Evolutionary conservation across 116 monocot species (phyloP).

Genomic region (Zostera marina): DNA sequence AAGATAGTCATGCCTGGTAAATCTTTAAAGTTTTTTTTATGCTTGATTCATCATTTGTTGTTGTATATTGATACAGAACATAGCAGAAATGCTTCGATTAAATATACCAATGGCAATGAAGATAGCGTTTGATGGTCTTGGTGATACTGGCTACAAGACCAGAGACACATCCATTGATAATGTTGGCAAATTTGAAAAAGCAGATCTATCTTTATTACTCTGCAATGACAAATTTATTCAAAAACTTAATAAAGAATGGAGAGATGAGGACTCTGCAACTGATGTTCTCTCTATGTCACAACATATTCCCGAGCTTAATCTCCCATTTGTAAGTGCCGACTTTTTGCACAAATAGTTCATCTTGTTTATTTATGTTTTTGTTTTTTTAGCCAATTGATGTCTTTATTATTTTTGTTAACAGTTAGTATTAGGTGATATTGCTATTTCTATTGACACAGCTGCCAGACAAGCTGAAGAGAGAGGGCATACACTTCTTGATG

Average conservation of each 20-base stretch:
- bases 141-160: slow-evolving; percentile 56
- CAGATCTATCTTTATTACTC: slow-evolving; percentile 66
- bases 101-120: slow-evolving; percentile 95
- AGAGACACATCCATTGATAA: slow-evolving; percentile 48
- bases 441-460: slow-evolving; percentile 95
- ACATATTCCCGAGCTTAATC: slow-evolving; percentile 51
- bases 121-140: slow-evolving; percentile 71
- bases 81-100: slow-evolving; percentile 78
- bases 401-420: slow-evolving; percentile 12
- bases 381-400: slow-evolving; percentile 1
- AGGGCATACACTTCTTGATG: slow-evolving; percentile 82
- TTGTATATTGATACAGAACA: slow-evolving; percentile 28
- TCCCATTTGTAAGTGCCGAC: slow-evolving; percentile 55
- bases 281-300: slow-evolving; percentile 75
- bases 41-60: background rate
- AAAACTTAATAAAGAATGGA: slow-evolving; percentile 85
- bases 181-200: slow-evolving; percentile 59
- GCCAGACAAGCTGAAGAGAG: slow-evolving; percentile 82
- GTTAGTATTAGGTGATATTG: slow-evolving; percentile 81
- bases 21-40: too few relatives aligned
- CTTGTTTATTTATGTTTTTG: slow-evolving; percentile 1
- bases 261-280: slow-evolving; percentile 55
- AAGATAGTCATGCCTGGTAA: too few relatives aligned
- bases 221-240: slow-evolving; percentile 75
- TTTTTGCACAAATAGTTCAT: background rate